Conservation (phyloP, 805 yeast genomes). For the Spathaspora hagerdaliae region DNA sequence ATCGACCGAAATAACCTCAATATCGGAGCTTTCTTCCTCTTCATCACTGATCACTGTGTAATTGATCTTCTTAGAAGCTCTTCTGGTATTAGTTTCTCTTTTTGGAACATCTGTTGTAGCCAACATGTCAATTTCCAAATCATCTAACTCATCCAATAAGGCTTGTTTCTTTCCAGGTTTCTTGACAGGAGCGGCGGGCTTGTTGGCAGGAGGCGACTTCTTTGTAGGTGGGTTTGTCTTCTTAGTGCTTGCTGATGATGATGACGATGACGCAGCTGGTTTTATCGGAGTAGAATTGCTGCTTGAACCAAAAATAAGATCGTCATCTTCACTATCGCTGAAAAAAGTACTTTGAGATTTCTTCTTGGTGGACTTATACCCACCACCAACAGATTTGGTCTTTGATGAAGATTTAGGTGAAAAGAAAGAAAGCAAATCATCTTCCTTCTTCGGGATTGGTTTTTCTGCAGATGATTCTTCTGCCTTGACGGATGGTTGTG, state of each 20-base stretch:
- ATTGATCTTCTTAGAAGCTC: constrained; percentile 6
- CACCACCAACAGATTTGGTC: not conserved
- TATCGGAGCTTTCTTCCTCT: constrained; percentile 13
- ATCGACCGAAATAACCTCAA: constrained; percentile 11
- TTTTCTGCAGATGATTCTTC: constrained; percentile 5
- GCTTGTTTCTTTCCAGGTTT: constrained; percentile 6
- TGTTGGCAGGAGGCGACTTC: not conserved
- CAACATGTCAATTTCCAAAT: constrained; percentile 13
- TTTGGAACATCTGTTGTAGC: constrained; percentile 1
- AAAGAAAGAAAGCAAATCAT: constrained; percentile 21
- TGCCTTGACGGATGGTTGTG: constrained; percentile 6
- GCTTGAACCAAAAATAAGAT: constrained; percentile 13
- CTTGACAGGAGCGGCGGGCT: not conserved
- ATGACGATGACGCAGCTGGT: constrained; percentile 1
- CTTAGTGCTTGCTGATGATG: constrained; percentile 3
- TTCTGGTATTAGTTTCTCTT: constrained; percentile 7
- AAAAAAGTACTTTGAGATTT: constrained; percentile 11
- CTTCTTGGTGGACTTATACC: constrained; percentile 1
- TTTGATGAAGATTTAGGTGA: constrained; percentile 10
- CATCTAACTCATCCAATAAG: constrained; percentile 21
- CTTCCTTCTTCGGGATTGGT: constrained; percentile 8
- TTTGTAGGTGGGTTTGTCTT: not conserved
- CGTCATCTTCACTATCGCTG: constrained; percentile 35
- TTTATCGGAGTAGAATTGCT: constrained; percentile 8
- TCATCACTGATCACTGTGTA: constrained; percentile 10